These are phyloP conservation scores for Dactylorhiza incarnata DNA, from an alignment of 106 monocot species.

Conservation along the genomic window DNA sequence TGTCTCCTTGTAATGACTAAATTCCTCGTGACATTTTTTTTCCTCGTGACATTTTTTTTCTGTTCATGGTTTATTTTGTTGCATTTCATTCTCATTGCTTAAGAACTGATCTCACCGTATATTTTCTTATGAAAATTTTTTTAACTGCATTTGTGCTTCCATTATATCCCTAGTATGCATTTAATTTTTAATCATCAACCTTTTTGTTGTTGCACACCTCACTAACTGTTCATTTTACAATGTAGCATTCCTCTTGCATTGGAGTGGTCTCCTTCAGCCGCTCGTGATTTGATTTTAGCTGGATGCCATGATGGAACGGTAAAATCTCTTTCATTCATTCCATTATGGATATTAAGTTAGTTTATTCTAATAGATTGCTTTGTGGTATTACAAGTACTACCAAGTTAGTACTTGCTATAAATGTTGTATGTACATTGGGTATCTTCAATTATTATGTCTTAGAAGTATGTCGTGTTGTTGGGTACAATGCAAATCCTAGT, in stretches of 20 bases:
- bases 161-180: background rate
- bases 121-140: background rate
- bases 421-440: background rate
- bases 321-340: slow-evolving; percentile 5
- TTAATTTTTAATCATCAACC: background rate
- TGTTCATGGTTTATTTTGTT: no score
- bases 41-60: no score
- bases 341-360: background rate
- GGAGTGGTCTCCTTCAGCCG: slow-evolving; percentile 66
- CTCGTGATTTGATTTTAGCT: slow-evolving; percentile 61
- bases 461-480: background rate
- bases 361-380: background rate
- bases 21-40: background rate
- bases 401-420: background rate
- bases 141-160: background rate
- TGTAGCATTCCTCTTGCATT: slow-evolving; percentile 73
- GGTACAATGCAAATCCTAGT: background rate
- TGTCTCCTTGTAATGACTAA: background rate
- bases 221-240: slow-evolving; percentile 9
- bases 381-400: background rate
- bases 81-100: background rate
- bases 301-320: slow-evolving; percentile 92
- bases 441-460: background rate
- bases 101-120: background rate
- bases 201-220: background rate